Base-by-base conservation (phyloP, 2,329 filamentous ascomycete species). In the Sporothrix brasiliensis region DNA sequence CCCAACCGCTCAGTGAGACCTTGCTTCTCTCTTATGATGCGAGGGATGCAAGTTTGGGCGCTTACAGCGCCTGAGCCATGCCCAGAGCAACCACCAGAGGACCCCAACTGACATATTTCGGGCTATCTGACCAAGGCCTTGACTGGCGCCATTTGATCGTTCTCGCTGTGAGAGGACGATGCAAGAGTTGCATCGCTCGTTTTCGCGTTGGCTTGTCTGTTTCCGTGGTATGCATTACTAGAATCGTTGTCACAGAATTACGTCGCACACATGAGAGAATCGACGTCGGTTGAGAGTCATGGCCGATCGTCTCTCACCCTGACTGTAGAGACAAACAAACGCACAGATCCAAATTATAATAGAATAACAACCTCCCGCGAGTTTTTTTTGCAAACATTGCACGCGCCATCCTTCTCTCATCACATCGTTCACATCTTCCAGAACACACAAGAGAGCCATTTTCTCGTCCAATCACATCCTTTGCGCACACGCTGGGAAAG, bases 11-110 rank as follows among this genome's bases (percentile, higher is more conserved):
- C n/a, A 34, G 24, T 24, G 24, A 34, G 24, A 34, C 34, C 56
- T 24, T 34, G 34, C 34, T 5, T 34, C 34, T 5, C 30, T 50
- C 49, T 14, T 50, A 21, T 14, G 16, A 39, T n/a, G 30, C n/a
- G 54, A 39, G 54, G 16, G 54, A 39, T 21, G 30, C 34, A 34
- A 10, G 53, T 44, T 54, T 47, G 65, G 66, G 66, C 66, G 66
- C 66, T 68, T 68, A 68, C 66, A 68, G 66, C 52, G 21, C 56
- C 66, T 66, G 63, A 13, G n/a, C 61, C 47, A 66, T 66, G 50
- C 49, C 65, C 65, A 54, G 19, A 54, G 49, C 49, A 16, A 24
- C 3, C 21, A 50, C 5, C 21, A 24, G n/a, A 60, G 10, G 19
- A 27, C 58, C 21, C 30, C 54, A 60, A 61, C 16, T n/a, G 39